Conservation (phyloP, 2,329 filamentous ascomycete genomes). For the Colletotrichum eremochloae region DNA sequence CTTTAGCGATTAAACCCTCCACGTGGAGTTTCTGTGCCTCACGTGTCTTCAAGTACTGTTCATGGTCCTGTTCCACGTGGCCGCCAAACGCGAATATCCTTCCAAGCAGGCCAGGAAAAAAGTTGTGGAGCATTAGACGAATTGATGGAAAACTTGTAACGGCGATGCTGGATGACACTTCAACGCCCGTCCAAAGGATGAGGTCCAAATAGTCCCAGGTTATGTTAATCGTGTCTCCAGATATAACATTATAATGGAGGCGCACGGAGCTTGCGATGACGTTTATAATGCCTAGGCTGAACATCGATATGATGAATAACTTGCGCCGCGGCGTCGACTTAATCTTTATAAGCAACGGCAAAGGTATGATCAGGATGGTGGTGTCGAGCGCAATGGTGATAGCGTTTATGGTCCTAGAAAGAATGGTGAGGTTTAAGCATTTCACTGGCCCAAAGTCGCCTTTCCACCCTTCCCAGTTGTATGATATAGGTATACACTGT, state of each 20-base stretch:
- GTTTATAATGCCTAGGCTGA: slow-evolving; percentile 58
- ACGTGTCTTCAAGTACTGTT: slow-evolving; percentile 12
- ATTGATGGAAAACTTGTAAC: slow-evolving; percentile 57
- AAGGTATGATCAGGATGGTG: slow-evolving; percentile 57
- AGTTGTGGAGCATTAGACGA: slow-evolving; percentile 47
- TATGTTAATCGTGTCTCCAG: slow-evolving; percentile 51
- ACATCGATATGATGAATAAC: slow-evolving; percentile 57
- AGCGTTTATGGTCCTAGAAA: slow-evolving; percentile 21
- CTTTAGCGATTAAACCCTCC: neutral
- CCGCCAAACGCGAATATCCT: slow-evolving; percentile 28
- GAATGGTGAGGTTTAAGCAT: slow-evolving; percentile 21
- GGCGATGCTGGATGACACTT: slow-evolving; percentile 56
- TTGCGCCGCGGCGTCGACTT: slow-evolving; percentile 58
- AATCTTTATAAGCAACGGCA: slow-evolving; percentile 57
- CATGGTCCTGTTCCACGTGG: slow-evolving; percentile 25
- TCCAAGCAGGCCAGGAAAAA: slow-evolving; percentile 15
- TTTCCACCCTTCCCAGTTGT: slow-evolving; percentile 36
- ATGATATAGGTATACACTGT: slow-evolving; percentile 24
- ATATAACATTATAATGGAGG: slow-evolving; percentile 51
- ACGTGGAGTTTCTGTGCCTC: neutral
- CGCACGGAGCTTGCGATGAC: slow-evolving; percentile 52
- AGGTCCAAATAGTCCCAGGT: slow-evolving; percentile 57
- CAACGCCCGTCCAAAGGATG: slow-evolving; percentile 58
- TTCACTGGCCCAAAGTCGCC: slow-evolving; percentile 19
- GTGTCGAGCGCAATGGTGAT: slow-evolving; percentile 62